Evolutionary conservation across 2,329 filamentous ascomycete genomes (phyloP).

Genomic region (Elsinoe necatrix): DNA sequence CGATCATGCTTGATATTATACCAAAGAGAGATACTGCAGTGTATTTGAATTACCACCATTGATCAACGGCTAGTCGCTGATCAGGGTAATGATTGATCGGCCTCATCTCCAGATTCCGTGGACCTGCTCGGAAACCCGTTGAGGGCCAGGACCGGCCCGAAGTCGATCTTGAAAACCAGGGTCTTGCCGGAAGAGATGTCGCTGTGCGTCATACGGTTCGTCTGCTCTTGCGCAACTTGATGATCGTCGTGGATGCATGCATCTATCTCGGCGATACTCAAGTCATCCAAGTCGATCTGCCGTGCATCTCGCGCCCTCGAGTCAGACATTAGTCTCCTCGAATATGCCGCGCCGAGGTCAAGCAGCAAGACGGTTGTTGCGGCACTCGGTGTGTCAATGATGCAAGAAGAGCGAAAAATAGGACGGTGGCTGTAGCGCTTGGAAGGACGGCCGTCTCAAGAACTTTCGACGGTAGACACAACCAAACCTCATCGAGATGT

Average conservation of each 20-base stretch:
- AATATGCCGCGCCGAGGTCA: not conserved
- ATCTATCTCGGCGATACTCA: not conserved
- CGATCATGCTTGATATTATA: not conserved
- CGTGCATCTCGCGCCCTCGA: not conserved
- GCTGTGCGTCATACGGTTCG: not conserved
- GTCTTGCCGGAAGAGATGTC: not conserved
- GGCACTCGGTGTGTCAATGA: not conserved
- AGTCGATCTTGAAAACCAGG: not conserved
- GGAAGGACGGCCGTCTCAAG: not conserved
- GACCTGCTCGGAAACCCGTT: slow-evolving; percentile 3
- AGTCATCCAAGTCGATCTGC: not conserved
- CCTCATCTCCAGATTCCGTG: slow-evolving; percentile 5
- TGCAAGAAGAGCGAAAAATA: slow-evolving; percentile 11
- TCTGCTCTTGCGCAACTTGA: slow-evolving; percentile 7
- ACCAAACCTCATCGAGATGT: slow-evolving; percentile 4
- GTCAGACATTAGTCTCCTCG: not conserved
- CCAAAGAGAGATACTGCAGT: not conserved
- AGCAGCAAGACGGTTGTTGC: not conserved
- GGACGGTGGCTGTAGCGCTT: slow-evolving; percentile 1
- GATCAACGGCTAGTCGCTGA: slow-evolving; percentile 3
- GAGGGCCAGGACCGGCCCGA: not conserved
- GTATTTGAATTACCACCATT: not conserved
- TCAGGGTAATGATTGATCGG: slow-evolving; percentile 1
- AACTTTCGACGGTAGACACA: not conserved
- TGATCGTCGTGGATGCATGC: not conserved